Evolutionary conservation across 2,329 filamentous ascomycete species (phyloP).

Genomic region (Lachnellula suecica): DNA sequence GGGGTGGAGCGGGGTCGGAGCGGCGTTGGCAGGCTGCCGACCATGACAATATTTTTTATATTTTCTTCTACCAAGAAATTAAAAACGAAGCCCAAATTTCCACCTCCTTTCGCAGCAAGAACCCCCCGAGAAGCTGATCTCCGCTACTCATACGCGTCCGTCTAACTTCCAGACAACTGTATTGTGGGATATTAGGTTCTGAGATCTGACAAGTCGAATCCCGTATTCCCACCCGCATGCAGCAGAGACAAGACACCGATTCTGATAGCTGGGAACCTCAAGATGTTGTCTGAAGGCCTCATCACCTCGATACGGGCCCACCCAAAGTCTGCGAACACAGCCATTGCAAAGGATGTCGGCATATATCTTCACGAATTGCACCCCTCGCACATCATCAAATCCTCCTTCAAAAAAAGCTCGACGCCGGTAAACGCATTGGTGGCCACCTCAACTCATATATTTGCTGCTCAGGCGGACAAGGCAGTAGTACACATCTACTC

Average conservation of each 20-base stretch:
- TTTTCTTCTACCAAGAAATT: conserved; percentile 1
- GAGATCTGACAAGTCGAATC: background rate
- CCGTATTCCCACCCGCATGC: background rate
- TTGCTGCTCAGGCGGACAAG: conserved; percentile 88
- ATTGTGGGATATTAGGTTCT: too few relatives aligned
- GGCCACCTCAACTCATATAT: conserved; percentile 78
- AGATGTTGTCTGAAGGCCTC: conserved; percentile 61
- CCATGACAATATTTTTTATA: too few relatives aligned
- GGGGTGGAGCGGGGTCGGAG: too few relatives aligned
- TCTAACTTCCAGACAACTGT: too few relatives aligned
- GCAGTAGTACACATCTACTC: conserved; percentile 92
- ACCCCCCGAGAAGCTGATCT: background rate
- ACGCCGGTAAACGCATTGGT: conserved; percentile 77
- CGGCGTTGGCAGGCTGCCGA: too few relatives aligned
- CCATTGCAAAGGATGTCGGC: conserved; percentile 74
- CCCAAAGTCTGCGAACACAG: conserved; percentile 59
- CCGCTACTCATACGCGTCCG: too few relatives aligned
- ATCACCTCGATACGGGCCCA: conserved; percentile 58
- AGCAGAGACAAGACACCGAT: background rate
- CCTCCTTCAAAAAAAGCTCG: conserved; percentile 89
- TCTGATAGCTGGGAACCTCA: background rate
- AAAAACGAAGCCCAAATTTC: background rate
- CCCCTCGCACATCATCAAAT: conserved; percentile 71
- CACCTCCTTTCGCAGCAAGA: background rate
- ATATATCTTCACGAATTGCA: conserved; percentile 84